Evolutionary conservation across 2,329 filamentous ascomycete species (phyloP).

Genomic region (Pezicula radicicola): DNA sequence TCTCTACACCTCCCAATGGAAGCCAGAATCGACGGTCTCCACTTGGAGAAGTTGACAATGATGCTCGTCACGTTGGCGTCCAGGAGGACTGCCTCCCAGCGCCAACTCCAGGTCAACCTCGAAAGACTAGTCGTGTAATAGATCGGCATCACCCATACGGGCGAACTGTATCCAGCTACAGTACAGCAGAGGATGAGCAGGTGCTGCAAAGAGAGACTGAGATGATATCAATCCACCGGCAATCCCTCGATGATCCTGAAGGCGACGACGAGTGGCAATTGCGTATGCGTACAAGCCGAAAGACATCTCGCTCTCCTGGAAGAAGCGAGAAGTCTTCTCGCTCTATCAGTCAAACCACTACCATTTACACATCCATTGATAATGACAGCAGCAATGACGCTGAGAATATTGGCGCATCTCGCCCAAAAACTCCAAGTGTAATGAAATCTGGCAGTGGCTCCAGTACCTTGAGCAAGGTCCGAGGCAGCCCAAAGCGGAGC

Average conservation of each 20-base stretch:
- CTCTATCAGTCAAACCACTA: conserved; percentile 73
- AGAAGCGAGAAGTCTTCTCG: conserved; percentile 52
- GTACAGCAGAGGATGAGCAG: conserved; percentile 45
- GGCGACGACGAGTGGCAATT: conserved; percentile 70
- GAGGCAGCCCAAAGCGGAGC: conserved; percentile 53
- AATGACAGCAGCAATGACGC: conserved; percentile 68
- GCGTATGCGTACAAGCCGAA: conserved; percentile 67
- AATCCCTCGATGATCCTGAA: conserved; percentile 69
- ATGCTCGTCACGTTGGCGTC: conserved; percentile 63
- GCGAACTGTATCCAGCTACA: conserved; percentile 46
- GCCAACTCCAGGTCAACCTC: conserved; percentile 91
- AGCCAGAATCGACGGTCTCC: conserved; percentile 74
- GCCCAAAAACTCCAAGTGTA: conserved; percentile 51
- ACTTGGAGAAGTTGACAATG: conserved; percentile 90
- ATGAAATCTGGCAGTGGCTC: conserved; percentile 48
- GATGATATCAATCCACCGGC: conserved; percentile 56
- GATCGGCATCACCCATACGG: conserved; percentile 69
- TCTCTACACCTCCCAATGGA: conserved; percentile 81
- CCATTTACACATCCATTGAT: conserved; percentile 61
- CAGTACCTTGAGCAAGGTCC: conserved; percentile 57
- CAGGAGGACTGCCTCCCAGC: conserved; percentile 91
- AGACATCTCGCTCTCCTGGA: conserved; percentile 60
- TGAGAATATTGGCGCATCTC: conserved; percentile 61
- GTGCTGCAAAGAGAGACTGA: conserved; percentile 54
- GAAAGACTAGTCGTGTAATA: conserved; percentile 80